Conservation (phyloP, 2,329 filamentous ascomycete species). For the Phaeoacremonium minimum region DNA sequence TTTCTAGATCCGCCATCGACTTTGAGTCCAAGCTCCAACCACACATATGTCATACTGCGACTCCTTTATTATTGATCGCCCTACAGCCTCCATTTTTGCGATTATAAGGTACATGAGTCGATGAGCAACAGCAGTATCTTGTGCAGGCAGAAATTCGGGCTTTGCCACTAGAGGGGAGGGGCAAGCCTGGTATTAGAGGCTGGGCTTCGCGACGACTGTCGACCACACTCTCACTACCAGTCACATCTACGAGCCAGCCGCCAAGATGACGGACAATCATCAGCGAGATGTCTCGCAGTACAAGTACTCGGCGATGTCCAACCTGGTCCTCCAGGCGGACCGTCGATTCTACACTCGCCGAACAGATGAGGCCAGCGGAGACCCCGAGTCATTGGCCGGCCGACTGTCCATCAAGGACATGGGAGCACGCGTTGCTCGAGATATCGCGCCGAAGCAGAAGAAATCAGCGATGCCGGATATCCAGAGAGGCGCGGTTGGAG, state of each 20-base stretch:
- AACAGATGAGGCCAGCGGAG: conserved; percentile 91
- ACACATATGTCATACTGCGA: too few species aligned
- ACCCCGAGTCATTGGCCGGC: conserved; percentile 94
- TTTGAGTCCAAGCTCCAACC: too few species aligned
- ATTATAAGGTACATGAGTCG: too few species aligned
- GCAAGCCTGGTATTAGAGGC: conserved; percentile 2
- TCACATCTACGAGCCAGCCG: conserved; percentile 14
- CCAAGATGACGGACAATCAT: conserved; percentile 64
- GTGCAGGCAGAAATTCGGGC: too few species aligned
- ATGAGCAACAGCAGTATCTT: too few species aligned
- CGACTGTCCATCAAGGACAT: conserved; percentile 92
- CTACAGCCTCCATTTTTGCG: too few species aligned
- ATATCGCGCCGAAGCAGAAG: conserved; percentile 76
- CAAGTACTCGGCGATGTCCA: conserved; percentile 99
- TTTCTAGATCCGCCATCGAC: too few species aligned
- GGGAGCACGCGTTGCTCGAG: conserved; percentile 78
- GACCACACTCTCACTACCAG: conserved; percentile 1
- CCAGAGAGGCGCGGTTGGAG: conserved; percentile 69
- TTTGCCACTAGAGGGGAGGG: neutral
- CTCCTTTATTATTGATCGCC: too few species aligned
- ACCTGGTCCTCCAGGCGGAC: conserved; percentile 99
- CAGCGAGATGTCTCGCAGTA: conserved; percentile 88
- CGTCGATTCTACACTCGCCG: conserved; percentile 89
- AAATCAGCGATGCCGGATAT: conserved; percentile 67
- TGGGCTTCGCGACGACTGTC: neutral